Percentiles rank a stretch among this genome's conserved stretches.
Evolutionary conservation across 208 protist genomes (phyloP).

Genomic region (Phytomonas sp.): DNA sequence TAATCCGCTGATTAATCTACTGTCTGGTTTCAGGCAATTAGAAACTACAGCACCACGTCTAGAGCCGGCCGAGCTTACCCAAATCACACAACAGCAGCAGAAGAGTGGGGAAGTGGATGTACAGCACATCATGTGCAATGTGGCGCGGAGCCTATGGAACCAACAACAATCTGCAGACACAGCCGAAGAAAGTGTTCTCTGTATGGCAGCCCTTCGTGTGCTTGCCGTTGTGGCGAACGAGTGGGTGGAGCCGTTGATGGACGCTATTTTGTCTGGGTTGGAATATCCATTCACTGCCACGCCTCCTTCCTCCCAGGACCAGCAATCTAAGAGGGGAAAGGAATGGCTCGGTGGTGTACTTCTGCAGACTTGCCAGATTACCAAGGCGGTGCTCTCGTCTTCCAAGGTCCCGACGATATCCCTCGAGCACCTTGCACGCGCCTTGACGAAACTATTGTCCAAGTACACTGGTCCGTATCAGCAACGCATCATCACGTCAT

Average conservation of each 20-base stretch:
- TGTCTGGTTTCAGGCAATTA: constrained; percentile 26
- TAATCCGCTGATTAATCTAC: constrained; percentile 44
- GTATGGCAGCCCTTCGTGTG: constrained; percentile 46
- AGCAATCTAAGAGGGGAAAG: neutral
- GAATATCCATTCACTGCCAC: constrained; percentile 20
- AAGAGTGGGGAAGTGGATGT: constrained; percentile 17
- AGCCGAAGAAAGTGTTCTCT: constrained; percentile 32
- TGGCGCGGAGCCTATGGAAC: constrained; percentile 52
- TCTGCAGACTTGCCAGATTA: constrained; percentile 44
- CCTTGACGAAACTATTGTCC: constrained; percentile 54
- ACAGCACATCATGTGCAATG: constrained; percentile 43
- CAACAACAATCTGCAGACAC: constrained; percentile 37
- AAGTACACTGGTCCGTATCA: constrained; percentile 79
- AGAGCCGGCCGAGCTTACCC: neutral
- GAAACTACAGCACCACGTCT: neutral
- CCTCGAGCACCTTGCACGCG: constrained; percentile 37
- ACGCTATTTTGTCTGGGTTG: constrained; percentile 43
- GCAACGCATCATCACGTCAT: constrained; percentile 64
- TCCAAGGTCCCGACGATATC: constrained; percentile 46
- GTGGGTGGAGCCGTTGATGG: constrained; percentile 64
- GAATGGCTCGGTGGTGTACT: constrained; percentile 34
- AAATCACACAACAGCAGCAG: neutral
- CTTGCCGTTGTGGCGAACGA: constrained; percentile 38
- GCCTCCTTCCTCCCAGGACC: constrained; percentile 15
- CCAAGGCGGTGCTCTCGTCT: constrained; percentile 34